Evolutionary conservation across 495 filamentous ascomycete genomes (phyloP).

Genomic region (Clohesyomyces aquaticus): DNA sequence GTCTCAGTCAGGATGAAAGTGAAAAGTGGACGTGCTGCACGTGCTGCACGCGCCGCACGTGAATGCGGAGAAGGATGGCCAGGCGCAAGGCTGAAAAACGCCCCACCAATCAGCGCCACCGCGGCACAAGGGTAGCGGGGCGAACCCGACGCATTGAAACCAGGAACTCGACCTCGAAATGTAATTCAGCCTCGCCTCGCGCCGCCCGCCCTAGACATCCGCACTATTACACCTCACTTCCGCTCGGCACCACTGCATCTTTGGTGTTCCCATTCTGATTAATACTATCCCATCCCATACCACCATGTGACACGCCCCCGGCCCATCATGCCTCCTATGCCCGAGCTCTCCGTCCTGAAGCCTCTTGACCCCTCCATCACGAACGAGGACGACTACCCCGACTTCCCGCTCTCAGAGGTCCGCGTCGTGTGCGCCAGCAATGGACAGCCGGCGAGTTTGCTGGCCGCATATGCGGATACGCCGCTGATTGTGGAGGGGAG

Average conservation of each 20-base stretch:
- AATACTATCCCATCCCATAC: conserved; percentile 7
- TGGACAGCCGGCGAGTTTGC: conserved; percentile 56
- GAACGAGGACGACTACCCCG: conserved; percentile 58
- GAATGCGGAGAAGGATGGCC: background rate
- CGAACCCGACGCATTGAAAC: too few species aligned
- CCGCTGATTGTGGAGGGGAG: conserved; percentile 61
- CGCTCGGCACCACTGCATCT: background rate
- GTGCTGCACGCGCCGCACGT: too few species aligned
- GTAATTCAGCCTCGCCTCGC: background rate
- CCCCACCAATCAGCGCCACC: background rate
- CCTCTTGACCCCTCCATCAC: conserved; percentile 57
- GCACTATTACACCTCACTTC: background rate
- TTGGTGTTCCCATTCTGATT: too few species aligned
- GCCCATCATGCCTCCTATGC: conserved; percentile 36
- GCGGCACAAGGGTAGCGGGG: too few species aligned
- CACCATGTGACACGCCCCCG: conserved; percentile 3
- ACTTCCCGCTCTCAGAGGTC: conserved; percentile 59
- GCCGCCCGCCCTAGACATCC: background rate
- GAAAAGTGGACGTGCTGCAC: background rate
- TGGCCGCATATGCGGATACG: conserved; percentile 56
- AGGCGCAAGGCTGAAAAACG: background rate
- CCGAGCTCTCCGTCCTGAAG: conserved; percentile 61
- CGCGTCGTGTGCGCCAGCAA: conserved; percentile 53
- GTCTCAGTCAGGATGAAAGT: background rate
- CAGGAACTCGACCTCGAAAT: too few species aligned